A percentile compares a stretch with the other conserved stretches of the same genome.
Conservation (phyloP, 2,329 filamentous ascomycete genomes). For the Hymenoscyphus linearis region DNA sequence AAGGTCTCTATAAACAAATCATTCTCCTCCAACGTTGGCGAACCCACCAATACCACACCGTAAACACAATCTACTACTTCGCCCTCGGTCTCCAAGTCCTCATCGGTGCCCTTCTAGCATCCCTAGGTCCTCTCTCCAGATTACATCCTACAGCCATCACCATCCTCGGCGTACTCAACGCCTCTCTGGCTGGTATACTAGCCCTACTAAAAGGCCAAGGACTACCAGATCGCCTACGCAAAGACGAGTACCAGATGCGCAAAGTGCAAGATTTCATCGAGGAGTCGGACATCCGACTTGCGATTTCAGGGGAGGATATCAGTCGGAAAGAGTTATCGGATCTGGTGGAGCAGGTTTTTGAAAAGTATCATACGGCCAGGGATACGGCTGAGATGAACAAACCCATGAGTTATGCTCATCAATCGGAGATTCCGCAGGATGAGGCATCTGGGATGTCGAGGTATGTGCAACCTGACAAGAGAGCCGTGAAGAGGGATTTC, state of each 20-base stretch:
- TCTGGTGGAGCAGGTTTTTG: slow-evolving; percentile 23
- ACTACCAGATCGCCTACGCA: slow-evolving; percentile 41
- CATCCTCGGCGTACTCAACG: slow-evolving; percentile 56
- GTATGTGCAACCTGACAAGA: not conserved
- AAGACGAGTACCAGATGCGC: slow-evolving; percentile 42
- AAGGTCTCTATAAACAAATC: slow-evolving; percentile 36
- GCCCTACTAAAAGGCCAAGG: slow-evolving; percentile 50
- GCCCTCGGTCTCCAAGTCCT: slow-evolving; percentile 43
- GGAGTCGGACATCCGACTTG: slow-evolving; percentile 45
- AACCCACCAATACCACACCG: slow-evolving; percentile 31
- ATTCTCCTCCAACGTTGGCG: slow-evolving; percentile 33
- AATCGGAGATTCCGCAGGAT: slow-evolving; percentile 4
- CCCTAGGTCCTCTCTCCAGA: slow-evolving; percentile 41
- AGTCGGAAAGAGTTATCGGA: slow-evolving; percentile 19
- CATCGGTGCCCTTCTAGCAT: slow-evolving; percentile 43
- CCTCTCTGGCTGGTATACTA: slow-evolving; percentile 55
- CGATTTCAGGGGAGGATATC: slow-evolving; percentile 15
- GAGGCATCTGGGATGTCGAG: not conserved
- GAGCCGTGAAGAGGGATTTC: slow-evolving; percentile 2
- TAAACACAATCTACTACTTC: slow-evolving; percentile 37
- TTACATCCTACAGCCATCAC: slow-evolving; percentile 49
- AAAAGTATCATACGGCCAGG: slow-evolving; percentile 25
- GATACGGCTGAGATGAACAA: slow-evolving; percentile 28
- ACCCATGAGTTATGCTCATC: slow-evolving; percentile 24
- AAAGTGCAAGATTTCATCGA: slow-evolving; percentile 49